Base-by-base conservation (phyloP, 2,329 filamentous ascomycete genomes). In the Exophiala xenobiotica region DNA sequence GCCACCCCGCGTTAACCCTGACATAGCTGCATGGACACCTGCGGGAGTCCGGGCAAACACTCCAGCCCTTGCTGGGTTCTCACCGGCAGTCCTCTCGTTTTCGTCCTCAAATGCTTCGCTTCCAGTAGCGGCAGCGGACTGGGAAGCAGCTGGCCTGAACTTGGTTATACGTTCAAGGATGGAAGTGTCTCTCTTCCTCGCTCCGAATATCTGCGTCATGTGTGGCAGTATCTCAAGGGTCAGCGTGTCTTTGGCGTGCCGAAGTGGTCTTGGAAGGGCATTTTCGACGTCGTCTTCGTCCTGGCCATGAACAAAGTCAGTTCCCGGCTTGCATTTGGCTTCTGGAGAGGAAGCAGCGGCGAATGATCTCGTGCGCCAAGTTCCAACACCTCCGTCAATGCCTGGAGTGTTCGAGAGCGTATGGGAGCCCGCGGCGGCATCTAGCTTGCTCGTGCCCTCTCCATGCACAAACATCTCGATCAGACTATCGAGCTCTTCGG, bases 221-320 rank as follows among this genome's bases (percentile, higher is more conserved):
- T 95, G 97, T 0, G 93, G 93, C 0, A 99, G 77, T 6, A 90
- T 83, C 59, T 97, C 89, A 19, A 96, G 79, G 0, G 96, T 70
- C 74, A 93, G 78, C 67, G 92, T 88, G 35, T 78, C 78, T 27
- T 84, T 83, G 3, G 85, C 83, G 3, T 50, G 40, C 40, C 54
- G 12, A 85, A 72, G 1, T 80, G 68, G 67, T 47, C 1, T 65
- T 2, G 43, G 26, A 18, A 16, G 31, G 22, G n/a, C 16, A 24
- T 14, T 18, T 14, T 42, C 46, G 4, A 14, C 4, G 11, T 37
- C 38, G 16, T 22, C 35, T 18, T 39, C 40, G 24, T 56, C 31
- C 8, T 54, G 16, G 19, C 41, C 26, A 43, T 24, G 31, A 26
- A 14, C 18, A n/a, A 26, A 26, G 22, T 11, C 20, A 18, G 24